phyloP scores from a whole-genome alignment of 2,329 filamentous ascomycete genomes.

The Rachicladosporium sp. region DNA sequence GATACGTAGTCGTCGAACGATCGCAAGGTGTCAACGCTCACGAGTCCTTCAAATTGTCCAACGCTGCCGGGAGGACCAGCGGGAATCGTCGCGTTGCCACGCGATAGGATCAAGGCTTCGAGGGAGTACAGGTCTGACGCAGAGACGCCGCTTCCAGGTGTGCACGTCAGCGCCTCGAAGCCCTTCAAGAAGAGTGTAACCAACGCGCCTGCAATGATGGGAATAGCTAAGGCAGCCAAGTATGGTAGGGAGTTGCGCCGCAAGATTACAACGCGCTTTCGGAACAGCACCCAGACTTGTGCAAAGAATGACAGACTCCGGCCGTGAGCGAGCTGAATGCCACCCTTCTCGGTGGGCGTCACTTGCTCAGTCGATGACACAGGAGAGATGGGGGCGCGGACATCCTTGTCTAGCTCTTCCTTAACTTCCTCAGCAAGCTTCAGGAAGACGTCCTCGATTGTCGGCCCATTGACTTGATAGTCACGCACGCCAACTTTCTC shows the following conservation, averaged over 20 bases:
- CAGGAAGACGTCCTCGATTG: slow-evolving; percentile 86
- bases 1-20: slow-evolving; percentile 58
- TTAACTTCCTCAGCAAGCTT: slow-evolving; percentile 70
- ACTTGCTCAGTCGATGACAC: slow-evolving; percentile 11
- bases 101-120: slow-evolving; percentile 8
- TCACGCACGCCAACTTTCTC: slow-evolving; percentile 57
- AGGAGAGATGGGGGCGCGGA: slow-evolving; percentile 7
- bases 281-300: slow-evolving; percentile 63
- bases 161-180: slow-evolving; percentile 39
- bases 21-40: slow-evolving; percentile 49
- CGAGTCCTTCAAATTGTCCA: slow-evolving; percentile 21
- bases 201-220: slow-evolving; percentile 65
- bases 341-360: slow-evolving; percentile 13
- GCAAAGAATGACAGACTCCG: slow-evolving; percentile 53
- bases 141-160: slow-evolving; percentile 23
- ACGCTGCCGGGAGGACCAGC: slow-evolving; percentile 27
- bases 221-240: slow-evolving; percentile 60
- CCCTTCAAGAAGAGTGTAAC: slow-evolving; percentile 62
- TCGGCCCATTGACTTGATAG: slow-evolving; percentile 78
- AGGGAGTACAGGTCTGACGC: slow-evolving; percentile 11
- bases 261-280: slow-evolving; percentile 65
- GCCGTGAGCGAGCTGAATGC: slow-evolving; percentile 49
- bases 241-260: slow-evolving; percentile 70
- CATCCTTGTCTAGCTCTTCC: slow-evolving; percentile 33
- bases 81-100: slow-evolving; percentile 21